Evolutionary conservation across 768 basidiomycete genomes (phyloP), one percentile per base, ranked within the genome.

Genomic region (Pisolithus sp.): DNA sequence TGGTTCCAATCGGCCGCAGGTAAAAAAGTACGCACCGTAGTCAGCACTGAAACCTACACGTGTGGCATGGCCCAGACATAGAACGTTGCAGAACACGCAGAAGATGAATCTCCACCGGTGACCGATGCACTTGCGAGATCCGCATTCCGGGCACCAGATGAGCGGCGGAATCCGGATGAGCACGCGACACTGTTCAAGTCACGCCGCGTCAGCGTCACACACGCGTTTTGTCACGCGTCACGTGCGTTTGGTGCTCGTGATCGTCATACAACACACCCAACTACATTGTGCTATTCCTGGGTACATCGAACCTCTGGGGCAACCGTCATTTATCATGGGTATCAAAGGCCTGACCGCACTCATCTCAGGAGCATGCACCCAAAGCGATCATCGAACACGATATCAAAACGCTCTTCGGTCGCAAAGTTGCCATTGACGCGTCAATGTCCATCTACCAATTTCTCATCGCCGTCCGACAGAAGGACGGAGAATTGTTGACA

Each of bases 341-440:
- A 95, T 96, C 74, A 96, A 96, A 73, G 93, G 96, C 23, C 78
- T 99, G 30, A 97, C 94, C 12, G 86, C 80, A 9, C 77, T 99
- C 20, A 76, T 99, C 54, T 84, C 83, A 7, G n/a, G 88, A 97
- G 63, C 83, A 95, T 69, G 92, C 96, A 6, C 96, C 96, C 1
- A 81, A 76, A 47, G 76, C 89, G 8, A 92, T 96, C 60, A 80
- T 67, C 68, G 92, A 94, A 59, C 91, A 94, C 65, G 91, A 95
- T 37, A 97, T 97, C 51, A 95, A 96, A 73, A 93, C 91, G 23
- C 83, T 99, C 41, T 98, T 99, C 59, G 95, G 96, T 2, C 85
- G 96, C 60, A 98, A 97, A 74, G 93, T 98, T 58, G 95, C 95
- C 53, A 92, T 99, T 58, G 96, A 99, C 76, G 96, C 96, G 65